phyloP scores from a whole-genome alignment of 805 yeast species.

The Cyberlindnera euphorbiae region DNA sequence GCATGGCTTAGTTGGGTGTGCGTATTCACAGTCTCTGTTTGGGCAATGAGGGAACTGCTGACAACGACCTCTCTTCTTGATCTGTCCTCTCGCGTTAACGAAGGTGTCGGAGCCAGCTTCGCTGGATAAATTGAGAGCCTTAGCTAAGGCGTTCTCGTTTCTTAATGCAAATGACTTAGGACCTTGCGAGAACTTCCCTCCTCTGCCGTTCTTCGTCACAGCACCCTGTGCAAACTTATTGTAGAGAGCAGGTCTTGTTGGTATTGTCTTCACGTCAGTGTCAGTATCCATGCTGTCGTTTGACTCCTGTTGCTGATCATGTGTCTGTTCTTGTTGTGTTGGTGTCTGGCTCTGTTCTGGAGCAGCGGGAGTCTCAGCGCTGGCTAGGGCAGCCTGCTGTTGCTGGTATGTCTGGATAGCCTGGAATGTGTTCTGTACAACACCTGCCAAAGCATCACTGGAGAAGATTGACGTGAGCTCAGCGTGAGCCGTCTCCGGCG shows the following conservation, averaged over 20 bases:
- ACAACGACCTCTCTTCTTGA: conserved; percentile 61
- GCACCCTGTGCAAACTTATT: conserved; percentile 4
- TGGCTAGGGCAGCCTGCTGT: conserved; percentile 15
- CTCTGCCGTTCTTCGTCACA: conserved; percentile 11
- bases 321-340: background rate
- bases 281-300: conserved; percentile 5
- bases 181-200: conserved; percentile 10
- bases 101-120: conserved; percentile 27
- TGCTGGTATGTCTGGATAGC: conserved; percentile 42
- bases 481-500: conserved; percentile 51
- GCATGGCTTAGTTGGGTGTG: conserved; percentile 79
- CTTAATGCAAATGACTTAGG: conserved; percentile 24
- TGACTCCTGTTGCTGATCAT: background rate
- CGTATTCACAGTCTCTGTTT: conserved; percentile 61
- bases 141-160: conserved; percentile 31
- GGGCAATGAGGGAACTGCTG: conserved; percentile 67
- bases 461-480: conserved; percentile 63
- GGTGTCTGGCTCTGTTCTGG: conserved; percentile 5
- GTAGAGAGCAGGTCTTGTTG: conserved; percentile 18
- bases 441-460: conserved; percentile 50
- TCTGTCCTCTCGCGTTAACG: conserved; percentile 29
- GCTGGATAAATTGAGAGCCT: conserved; percentile 35
- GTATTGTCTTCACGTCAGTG: conserved; percentile 8
- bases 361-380: conserved; percentile 8
- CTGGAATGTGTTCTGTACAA: conserved; percentile 51